Base-by-base conservation (phyloP, 805 yeast genomes). In the Kurtzmaniella cleridarum region DNA sequence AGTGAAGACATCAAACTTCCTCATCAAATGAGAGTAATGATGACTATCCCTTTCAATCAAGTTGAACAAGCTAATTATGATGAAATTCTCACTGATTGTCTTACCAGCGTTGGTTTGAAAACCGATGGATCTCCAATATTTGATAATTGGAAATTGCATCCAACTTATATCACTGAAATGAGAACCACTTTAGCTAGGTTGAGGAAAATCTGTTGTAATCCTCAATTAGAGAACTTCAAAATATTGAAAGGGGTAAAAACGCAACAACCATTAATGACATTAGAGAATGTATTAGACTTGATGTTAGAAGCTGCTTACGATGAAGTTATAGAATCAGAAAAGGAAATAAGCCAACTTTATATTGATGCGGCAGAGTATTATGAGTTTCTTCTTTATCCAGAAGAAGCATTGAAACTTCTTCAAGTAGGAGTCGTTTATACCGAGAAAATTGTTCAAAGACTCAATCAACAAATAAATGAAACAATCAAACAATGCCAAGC, bases 31-130 rank as follows among this genome's bases (percentile, higher is more conserved):
- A 69, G 95, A 37, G 69, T 79, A 8, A 64, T 89, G 34, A 59
- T 93, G 35, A 71, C 85, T 1, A 69, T 86, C 14, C 87, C 89
- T 2, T 84, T 93, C 56, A 79, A 84, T 3, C 79, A 87, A 0
- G 76, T 93, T 15, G 98, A 93, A 55, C 84, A 84, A 52, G 88
- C 86, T 53, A 81, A 86, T 50, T 93, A 93, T 54, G 74, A 79
- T 37, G 78, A 79, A 46, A 48, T 78, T 15, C 78, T 78, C 52
- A 69, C 73, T 14, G 73, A 75, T n/a, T 87, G 88, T 51, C 63
- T 78, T 37, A 51, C 59, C 12, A 73, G 66, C 24, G 84, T 78
- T 26, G 79, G 80, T 3, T 64, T 81, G 27, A 70, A 70, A 50
- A 76, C 73, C 7, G 58, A 64, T 26, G 79, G 79, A 12, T 66